Percentiles rank a stretch among this genome's conserved stretches.
phyloP scores from a whole-genome alignment of 2,329 filamentous ascomycete species.

The Cladophialophora yegresii region DNA sequence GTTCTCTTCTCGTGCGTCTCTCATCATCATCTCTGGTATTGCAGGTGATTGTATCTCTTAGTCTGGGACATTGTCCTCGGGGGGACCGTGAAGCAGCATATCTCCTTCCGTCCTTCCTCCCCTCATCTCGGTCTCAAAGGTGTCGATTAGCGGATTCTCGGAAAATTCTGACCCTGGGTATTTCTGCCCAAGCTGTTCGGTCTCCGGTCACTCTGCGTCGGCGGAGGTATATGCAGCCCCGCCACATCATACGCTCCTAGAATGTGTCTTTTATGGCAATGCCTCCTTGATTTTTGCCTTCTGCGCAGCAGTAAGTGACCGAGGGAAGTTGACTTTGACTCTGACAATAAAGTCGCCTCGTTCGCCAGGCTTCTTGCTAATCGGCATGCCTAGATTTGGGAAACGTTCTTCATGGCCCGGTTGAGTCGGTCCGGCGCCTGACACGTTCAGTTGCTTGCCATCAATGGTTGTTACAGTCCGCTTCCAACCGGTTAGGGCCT shows the following conservation, averaged over 20 bases:
- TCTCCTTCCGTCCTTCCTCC: neutral
- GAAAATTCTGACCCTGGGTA: neutral
- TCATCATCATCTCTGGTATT: neutral
- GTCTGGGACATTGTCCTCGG: neutral
- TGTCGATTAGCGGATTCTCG: neutral
- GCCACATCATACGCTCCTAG: neutral
- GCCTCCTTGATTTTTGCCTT: conserved; percentile 81
- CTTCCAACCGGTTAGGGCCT: conserved; percentile 91
- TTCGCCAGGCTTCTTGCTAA: conserved; percentile 82
- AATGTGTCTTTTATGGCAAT: conserved; percentile 46
- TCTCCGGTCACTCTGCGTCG: neutral
- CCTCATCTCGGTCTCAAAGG: neutral
- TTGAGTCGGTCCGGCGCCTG: conserved; percentile 80
- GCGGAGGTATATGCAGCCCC: neutral
- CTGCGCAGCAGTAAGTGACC: conserved; percentile 71
- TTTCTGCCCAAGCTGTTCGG: neutral
- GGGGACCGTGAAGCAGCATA: neutral
- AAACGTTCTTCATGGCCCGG: conserved; percentile 80
- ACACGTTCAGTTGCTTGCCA: conserved; percentile 76
- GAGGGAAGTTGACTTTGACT: conserved; percentile 92
- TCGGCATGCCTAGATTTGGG: conserved; percentile 88
- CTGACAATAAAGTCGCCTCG: conserved; percentile 86
- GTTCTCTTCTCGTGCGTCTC: neutral
- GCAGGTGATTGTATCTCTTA: neutral
- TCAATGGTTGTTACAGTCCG: conserved; percentile 93